Evolutionary conservation across 129 eudicot species (phyloP).

Genomic region (Lactuca saligna): DNA sequence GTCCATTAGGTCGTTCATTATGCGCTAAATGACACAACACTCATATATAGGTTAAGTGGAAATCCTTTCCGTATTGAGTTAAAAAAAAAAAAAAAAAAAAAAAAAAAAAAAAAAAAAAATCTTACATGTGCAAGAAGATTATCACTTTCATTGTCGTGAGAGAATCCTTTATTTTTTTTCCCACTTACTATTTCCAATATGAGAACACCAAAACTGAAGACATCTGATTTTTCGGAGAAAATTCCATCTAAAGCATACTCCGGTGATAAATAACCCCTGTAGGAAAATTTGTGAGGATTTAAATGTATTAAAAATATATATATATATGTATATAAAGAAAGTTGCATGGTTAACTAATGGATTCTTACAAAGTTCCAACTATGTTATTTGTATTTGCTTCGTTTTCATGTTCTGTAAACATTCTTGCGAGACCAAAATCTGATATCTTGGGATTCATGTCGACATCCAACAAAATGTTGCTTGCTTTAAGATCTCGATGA

Average conservation of each 20-base stretch:
- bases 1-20: no score
- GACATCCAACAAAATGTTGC: no score
- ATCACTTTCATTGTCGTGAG: neutral
- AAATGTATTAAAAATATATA: neutral
- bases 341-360: neutral
- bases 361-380: conserved; percentile 39
- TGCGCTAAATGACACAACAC: no score
- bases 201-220: conserved; percentile 31
- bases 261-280: conserved; percentile 29
- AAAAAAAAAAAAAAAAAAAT: neutral
- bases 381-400: conserved; percentile 32
- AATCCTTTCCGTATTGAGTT: neutral
- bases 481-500: no score
- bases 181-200: conserved; percentile 27
- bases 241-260: conserved; percentile 33
- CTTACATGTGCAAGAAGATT: conserved; percentile 33
- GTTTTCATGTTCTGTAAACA: conserved; percentile 30
- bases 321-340: neutral
- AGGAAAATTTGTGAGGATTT: neutral
- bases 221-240: conserved; percentile 34
- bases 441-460: neutral
- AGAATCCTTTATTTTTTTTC: conserved; percentile 27
- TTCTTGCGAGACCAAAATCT: conserved; percentile 43
- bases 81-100: neutral
- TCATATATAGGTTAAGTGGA: no score